Conservation (phyloP, 176 grass and related monocot genomes). For the Stipa capillata region DNA sequence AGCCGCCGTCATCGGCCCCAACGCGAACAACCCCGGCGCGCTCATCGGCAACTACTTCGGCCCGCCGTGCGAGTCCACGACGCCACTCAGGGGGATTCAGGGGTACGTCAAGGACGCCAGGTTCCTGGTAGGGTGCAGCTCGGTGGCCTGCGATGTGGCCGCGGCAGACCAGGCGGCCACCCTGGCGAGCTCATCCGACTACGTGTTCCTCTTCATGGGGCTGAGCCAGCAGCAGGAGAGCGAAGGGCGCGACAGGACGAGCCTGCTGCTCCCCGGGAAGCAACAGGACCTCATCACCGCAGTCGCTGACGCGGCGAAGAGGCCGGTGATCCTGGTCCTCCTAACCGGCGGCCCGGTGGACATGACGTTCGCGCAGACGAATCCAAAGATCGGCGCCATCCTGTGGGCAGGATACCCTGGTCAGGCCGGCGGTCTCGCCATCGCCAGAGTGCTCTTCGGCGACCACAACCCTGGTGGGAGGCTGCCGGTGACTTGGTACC, state of each 20-base stretch:
- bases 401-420: slow-evolving; percentile 65
- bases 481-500: slow-evolving; percentile 76
- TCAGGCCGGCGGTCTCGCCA: slow-evolving; percentile 52
- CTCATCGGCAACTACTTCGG: slow-evolving; percentile 71
- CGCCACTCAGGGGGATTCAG: slow-evolving; percentile 25
- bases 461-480: slow-evolving; percentile 57
- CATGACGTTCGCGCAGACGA: slow-evolving; percentile 44
- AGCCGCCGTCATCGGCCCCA: slow-evolving; percentile 51
- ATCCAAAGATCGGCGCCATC: slow-evolving; percentile 49
- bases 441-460: slow-evolving; percentile 59
- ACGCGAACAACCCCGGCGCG: slow-evolving; percentile 27
- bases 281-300: slow-evolving; percentile 57
- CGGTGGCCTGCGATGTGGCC: not conserved
- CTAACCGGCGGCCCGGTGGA: slow-evolving; percentile 60
- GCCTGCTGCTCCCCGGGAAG: slow-evolving; percentile 45
- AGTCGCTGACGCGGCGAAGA: slow-evolving; percentile 39
- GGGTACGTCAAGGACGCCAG: not conserved
- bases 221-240: slow-evolving; percentile 54
- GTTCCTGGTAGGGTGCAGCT: slow-evolving; percentile 39
- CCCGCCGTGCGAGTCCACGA: slow-evolving; percentile 33
- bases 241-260: slow-evolving; percentile 46
- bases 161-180: not conserved
- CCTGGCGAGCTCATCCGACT: slow-evolving; percentile 8
- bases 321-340: slow-evolving; percentile 51
- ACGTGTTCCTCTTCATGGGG: slow-evolving; percentile 55